phyloP scores from a whole-genome alignment of 139 green algal genomes.

The Gonium pectorale region DNA sequence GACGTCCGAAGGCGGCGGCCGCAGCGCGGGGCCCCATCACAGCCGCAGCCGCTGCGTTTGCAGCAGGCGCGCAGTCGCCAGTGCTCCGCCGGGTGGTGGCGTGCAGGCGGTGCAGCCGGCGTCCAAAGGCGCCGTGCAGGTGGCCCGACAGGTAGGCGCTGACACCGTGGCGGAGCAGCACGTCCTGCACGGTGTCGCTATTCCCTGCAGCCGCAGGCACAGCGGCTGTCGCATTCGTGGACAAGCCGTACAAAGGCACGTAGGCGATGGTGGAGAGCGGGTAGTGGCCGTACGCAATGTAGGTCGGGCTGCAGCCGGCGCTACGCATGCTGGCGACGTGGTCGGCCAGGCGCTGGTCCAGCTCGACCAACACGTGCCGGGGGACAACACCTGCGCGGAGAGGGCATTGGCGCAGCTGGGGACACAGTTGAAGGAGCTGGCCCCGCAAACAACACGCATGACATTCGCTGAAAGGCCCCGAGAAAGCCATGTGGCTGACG shows the following conservation, averaged over 20 bases:
- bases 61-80: not conserved
- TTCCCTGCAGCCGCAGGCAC: too few species aligned
- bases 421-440: too few species aligned
- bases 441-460: too few species aligned
- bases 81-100: not conserved
- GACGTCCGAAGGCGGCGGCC: too few species aligned
- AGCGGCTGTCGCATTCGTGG: too few species aligned
- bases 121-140: slow-evolving; percentile 33
- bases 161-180: slow-evolving; percentile 5
- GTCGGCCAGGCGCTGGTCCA: not conserved
- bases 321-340: not conserved
- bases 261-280: slow-evolving; percentile 11
- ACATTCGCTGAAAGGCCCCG: too few species aligned
- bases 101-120: slow-evolving; percentile 29
- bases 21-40: not conserved
- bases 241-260: too few species aligned
- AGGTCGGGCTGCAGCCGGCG: not conserved
- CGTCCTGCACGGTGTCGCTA: slow-evolving; percentile 1
- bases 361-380: not conserved
- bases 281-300: slow-evolving; percentile 44
- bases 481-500: too few species aligned
- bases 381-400: not conserved
- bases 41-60: too few species aligned
- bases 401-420: not conserved
- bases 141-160: slow-evolving; percentile 29